Evolutionary conservation across 2,329 filamentous ascomycete species (phyloP), one percentile per base, ranked within the genome.

Genomic region (Apiospora kogelbergensis): DNA sequence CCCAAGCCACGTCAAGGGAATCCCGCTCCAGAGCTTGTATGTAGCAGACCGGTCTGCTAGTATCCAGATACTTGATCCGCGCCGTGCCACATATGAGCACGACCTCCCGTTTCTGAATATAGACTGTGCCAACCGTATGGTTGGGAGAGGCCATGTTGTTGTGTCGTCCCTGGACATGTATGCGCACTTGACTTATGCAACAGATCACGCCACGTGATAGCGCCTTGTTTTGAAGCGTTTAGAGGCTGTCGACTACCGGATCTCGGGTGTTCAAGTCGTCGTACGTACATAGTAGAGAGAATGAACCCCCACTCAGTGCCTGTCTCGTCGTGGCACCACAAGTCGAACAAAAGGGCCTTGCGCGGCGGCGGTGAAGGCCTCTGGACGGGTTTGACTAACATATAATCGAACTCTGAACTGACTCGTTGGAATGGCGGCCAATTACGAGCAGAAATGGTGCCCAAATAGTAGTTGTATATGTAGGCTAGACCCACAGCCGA

Each of bases 341-440:
- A 24, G 63, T 42, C 37, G 40, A 44, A 65, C 13, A 65, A 44
- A 65, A 44, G 20, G 53, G 30, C 30, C 63, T 65, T 45, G 40
- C 41, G 63, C 65, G 26, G 44, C 65, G 65, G 65, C 65, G 65
- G 65, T 66, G 65, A 66, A 66, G 44, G 53, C 53, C 53, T 60
- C 53, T 60, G 53, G 9, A 60, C 30, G 30, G 44, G 44, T 46
- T 66, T 66, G 44, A 66, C 42, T 48, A 53, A 66, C 44, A 53
- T 46, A 24, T 17, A 66, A 66, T 44, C 30, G 65, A 66, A 66
- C 65, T 53, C 33, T 66, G 65, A 66, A 46, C 42, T 66, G 65
- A 66, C 65, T 66, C 65, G 65, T 46, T 46, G n/a, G n/a, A 10
- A 65, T 65, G 42, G 11, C 40, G 41, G 40, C 37, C 63, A 44